Conservation (phyloP, 352 stramenopile species). For the Peronospora belbahrii region DNA sequence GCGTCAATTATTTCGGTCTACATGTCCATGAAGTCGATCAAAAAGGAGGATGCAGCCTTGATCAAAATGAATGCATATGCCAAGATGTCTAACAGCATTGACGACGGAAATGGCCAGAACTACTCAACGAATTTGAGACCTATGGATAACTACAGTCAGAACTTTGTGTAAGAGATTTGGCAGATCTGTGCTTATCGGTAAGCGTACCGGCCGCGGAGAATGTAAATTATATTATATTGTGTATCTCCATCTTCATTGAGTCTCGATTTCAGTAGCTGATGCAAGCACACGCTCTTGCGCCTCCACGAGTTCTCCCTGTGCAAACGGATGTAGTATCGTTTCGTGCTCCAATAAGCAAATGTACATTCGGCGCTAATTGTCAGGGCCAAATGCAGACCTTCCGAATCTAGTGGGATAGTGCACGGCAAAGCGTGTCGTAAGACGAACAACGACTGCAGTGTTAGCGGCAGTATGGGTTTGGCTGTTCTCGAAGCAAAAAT, state of each 20-base stretch:
- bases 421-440: slow-evolving; percentile 32
- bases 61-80: slow-evolving; percentile 17
- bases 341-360: too few species aligned
- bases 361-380: too few species aligned
- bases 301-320: too few species aligned
- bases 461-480: slow-evolving; percentile 21
- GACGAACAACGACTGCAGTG: slow-evolving; percentile 41
- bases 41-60: slow-evolving; percentile 23
- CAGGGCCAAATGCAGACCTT: too few species aligned
- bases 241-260: too few species aligned
- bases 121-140: slow-evolving; percentile 17
- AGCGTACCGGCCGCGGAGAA: too few species aligned
- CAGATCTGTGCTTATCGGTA: background rate
- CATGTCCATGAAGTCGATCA: slow-evolving; percentile 18
- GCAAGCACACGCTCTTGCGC: too few species aligned
- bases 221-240: too few species aligned
- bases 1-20: slow-evolving; percentile 29
- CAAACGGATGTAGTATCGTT: too few species aligned
- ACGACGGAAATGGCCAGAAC: slow-evolving; percentile 9
- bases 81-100: slow-evolving; percentile 23
- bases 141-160: slow-evolving; percentile 53
- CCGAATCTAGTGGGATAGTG: background rate
- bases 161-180: slow-evolving; percentile 36
- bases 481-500: slow-evolving; percentile 38
- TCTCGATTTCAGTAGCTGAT: too few species aligned